Conservation (phyloP, 306 rosid genomes). For the Castanea mollissima region DNA sequence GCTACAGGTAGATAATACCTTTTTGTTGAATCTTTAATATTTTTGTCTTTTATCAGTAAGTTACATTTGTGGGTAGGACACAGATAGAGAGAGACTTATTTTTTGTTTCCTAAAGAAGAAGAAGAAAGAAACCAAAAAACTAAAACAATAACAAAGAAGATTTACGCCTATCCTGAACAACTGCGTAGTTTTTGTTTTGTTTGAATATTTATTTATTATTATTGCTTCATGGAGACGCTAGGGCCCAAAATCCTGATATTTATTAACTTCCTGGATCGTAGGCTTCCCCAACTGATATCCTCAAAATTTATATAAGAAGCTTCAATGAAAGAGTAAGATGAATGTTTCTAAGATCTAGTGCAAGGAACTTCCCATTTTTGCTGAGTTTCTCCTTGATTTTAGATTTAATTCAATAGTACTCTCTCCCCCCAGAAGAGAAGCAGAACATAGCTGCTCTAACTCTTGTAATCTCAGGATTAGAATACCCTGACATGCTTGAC, state of each 20-base stretch:
- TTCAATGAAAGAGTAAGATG: not conserved
- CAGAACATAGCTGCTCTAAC: not conserved
- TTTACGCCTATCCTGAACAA: not conserved
- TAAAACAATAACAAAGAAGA: not conserved
- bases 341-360: not conserved
- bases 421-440: not conserved
- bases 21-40: not conserved
- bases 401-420: not conserved
- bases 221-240: not conserved
- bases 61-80: not conserved
- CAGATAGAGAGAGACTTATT: not conserved
- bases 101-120: not conserved
- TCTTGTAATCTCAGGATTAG: not conserved
- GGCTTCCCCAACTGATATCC: not conserved
- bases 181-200: not conserved
- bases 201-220: not conserved
- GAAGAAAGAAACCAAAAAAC: not conserved
- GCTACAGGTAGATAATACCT: slow-evolving; percentile 68
- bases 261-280: not conserved
- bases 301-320: not conserved
- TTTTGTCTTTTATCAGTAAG: slow-evolving; percentile 1
- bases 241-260: not conserved
- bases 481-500: not conserved
- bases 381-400: not conserved
- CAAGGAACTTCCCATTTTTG: not conserved